Percentiles rank a stretch among this genome's conserved stretches.
Evolutionary conservation across 2,329 filamentous ascomycete species (phyloP).

Genomic region (Fusarium mexicanum): DNA sequence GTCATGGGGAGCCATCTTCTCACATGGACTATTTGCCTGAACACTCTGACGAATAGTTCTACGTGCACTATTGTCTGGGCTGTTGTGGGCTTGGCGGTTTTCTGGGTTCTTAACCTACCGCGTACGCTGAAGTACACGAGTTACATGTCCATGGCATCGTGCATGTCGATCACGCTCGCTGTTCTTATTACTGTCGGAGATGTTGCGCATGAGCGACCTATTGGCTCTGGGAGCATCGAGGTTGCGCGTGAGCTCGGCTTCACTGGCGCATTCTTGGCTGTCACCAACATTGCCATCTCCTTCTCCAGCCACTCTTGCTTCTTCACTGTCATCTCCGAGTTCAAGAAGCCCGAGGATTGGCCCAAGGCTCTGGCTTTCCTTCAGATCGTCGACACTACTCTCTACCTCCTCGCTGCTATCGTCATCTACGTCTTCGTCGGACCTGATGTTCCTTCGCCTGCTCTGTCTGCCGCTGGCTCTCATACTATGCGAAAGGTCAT

Average conservation of each 20-base stretch:
- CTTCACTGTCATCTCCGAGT: constrained; percentile 72
- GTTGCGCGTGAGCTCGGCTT: constrained; percentile 54
- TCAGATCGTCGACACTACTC: constrained; percentile 65
- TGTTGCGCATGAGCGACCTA: constrained; percentile 59
- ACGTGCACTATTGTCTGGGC: constrained; percentile 73
- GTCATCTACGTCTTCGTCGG: constrained; percentile 76
- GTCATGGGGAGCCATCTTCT: constrained; percentile 76
- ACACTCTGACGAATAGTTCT: constrained; percentile 67
- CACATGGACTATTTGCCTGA: constrained; percentile 73
- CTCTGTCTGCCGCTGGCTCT: constrained; percentile 68
- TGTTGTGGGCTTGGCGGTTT: constrained; percentile 67
- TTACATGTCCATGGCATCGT: constrained; percentile 70
- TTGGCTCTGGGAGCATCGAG: constrained; percentile 48
- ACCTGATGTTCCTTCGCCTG: constrained; percentile 68
- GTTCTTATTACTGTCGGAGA: constrained; percentile 72
- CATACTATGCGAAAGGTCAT: constrained; percentile 68
- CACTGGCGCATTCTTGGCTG: constrained; percentile 63
- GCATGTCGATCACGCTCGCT: constrained; percentile 68
- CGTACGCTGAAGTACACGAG: constrained; percentile 71
- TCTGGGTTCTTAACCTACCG: constrained; percentile 67
- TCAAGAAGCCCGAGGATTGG: constrained; percentile 63
- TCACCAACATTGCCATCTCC: constrained; percentile 73
- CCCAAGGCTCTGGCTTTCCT: constrained; percentile 59
- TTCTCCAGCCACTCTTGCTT: constrained; percentile 75
- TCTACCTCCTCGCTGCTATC: constrained; percentile 72